Conservation (phyloP, 2,329 filamentous ascomycete species). For the Cladosporium sp. region DNA sequence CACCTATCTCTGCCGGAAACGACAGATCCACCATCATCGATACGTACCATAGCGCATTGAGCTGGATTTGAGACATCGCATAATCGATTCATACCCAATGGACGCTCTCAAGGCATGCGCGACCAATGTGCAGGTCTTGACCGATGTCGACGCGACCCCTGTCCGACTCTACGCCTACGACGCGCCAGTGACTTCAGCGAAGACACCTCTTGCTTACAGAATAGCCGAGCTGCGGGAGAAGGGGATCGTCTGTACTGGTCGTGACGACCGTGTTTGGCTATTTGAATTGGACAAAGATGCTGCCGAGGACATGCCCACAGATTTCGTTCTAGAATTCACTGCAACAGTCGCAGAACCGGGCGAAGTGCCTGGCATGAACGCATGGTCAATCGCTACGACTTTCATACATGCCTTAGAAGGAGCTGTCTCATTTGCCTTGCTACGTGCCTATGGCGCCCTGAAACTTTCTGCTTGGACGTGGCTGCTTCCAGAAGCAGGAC, state of each 20-base stretch:
- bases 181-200: neutral
- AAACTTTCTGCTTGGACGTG: slow-evolving; percentile 14
- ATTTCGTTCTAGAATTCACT: neutral
- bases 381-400: neutral
- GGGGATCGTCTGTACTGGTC: slow-evolving; percentile 19
- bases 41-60: slow-evolving; percentile 21
- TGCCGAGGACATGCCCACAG: neutral
- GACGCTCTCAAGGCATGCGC: slow-evolving; percentile 32
- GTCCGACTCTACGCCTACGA: neutral
- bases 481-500: slow-evolving; percentile 4
- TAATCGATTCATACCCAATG: slow-evolving; percentile 20
- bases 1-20: neutral
- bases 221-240: slow-evolving; percentile 16
- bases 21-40: slow-evolving; percentile 19
- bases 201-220: neutral
- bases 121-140: slow-evolving; percentile 30
- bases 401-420: slow-evolving; percentile 20
- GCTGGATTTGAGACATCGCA: neutral
- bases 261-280: neutral
- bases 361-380: neutral
- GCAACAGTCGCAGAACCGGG: slow-evolving; percentile 1
- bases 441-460: neutral
- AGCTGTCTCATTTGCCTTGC: slow-evolving; percentile 13
- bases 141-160: neutral
- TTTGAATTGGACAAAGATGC: neutral